Evolutionary conservation across 2,329 filamentous ascomycete genomes (phyloP).

Genomic region (Saccharata proteae): DNA sequence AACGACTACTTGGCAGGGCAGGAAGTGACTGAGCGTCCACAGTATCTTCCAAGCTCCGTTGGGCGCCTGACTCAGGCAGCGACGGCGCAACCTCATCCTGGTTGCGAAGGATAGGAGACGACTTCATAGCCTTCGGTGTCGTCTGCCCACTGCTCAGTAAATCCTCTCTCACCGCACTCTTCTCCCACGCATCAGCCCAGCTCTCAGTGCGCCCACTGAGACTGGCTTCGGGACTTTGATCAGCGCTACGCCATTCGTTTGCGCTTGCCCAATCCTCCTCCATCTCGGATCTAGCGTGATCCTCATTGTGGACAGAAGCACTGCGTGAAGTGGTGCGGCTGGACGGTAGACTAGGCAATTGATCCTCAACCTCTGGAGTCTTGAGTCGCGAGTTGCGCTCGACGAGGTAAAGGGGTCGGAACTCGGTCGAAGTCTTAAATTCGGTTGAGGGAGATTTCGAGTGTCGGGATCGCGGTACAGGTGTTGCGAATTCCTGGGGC

Average conservation of each 20-base stretch:
- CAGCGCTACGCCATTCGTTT: no score
- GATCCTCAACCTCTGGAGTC: no score
- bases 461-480: conserved; percentile 26
- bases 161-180: conserved; percentile 28
- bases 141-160: conserved; percentile 51
- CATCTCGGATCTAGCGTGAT: neutral
- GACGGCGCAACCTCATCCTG: no score
- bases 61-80: no score
- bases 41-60: no score
- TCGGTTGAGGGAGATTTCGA: conserved; percentile 38
- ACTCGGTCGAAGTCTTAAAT: conserved; percentile 51
- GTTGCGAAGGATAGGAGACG: no score
- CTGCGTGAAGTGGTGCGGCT: conserved; percentile 32
- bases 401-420: conserved; percentile 72
- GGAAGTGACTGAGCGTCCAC: no score
- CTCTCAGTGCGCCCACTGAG: neutral
- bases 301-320: neutral
- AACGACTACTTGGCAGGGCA: no score
- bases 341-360: conserved; percentile 42
- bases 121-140: conserved; percentile 53
- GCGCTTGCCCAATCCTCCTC: neutral
- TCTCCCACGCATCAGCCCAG: neutral
- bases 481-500: conserved; percentile 1
- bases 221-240: no score
- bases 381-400: conserved; percentile 44